Conservation (phyloP, 805 yeast genomes). For the Lipomyces chichibuensis region DNA sequence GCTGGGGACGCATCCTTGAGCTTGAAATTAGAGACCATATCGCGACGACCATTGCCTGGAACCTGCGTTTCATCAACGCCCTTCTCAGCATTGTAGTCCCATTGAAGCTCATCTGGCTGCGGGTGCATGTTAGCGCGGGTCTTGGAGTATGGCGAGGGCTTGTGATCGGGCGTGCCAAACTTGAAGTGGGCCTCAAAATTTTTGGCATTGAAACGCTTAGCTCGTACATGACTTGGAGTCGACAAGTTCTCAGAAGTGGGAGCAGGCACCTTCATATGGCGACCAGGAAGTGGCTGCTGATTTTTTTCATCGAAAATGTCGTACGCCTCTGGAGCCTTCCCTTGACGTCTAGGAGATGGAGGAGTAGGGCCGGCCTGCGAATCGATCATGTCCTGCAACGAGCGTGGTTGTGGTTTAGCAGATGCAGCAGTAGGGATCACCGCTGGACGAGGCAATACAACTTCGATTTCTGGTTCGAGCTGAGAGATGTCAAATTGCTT, state of each 20-base stretch:
- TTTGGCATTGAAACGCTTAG: conserved; percentile 21
- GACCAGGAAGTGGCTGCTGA: conserved; percentile 5
- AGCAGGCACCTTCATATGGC: conserved; percentile 15
- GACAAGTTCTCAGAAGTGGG: conserved; percentile 7
- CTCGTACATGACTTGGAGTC: conserved; percentile 27
- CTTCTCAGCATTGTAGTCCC: conserved; percentile 23
- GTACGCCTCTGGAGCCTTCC: conserved; percentile 19
- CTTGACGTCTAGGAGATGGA: conserved; percentile 24
- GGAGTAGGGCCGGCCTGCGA: conserved; percentile 13
- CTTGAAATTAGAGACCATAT: conserved; percentile 17
- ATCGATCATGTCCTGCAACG: conserved; percentile 32
- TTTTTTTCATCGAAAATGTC: conserved; percentile 16
- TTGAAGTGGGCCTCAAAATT: conserved; percentile 30
- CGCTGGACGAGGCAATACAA: conserved; percentile 34
- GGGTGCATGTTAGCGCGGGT: conserved; percentile 34
- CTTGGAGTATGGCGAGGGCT: conserved; percentile 25
- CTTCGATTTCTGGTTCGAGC: conserved; percentile 29
- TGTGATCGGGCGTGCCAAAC: conserved; percentile 32
- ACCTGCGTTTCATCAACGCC: conserved; percentile 11
- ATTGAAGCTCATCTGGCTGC: conserved; percentile 30
- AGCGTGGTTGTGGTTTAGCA: conserved; percentile 33
- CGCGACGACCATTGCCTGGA: conserved; percentile 21
- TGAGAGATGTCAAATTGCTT: conserved; percentile 24
- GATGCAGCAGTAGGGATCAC: conserved; percentile 32
- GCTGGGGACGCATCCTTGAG: conserved; percentile 21